Evolutionary conservation across 2,329 filamentous ascomycete genomes (phyloP).

Genomic region (Ophiostoma novo-ulmi): DNA sequence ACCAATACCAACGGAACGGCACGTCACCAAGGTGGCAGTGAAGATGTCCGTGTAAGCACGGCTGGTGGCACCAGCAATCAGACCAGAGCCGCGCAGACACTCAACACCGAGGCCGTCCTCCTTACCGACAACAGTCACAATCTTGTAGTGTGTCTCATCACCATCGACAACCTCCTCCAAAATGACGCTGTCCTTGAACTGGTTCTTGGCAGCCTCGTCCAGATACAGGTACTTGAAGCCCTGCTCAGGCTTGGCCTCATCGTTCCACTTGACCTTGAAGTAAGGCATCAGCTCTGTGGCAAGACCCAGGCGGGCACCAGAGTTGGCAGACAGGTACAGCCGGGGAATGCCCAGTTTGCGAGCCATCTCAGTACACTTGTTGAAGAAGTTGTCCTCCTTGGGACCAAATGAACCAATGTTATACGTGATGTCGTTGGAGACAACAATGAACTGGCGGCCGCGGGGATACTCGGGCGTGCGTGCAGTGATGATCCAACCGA

Average conservation of each 20-base stretch:
- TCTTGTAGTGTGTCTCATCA: constrained; percentile 88
- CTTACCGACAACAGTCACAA: constrained; percentile 84
- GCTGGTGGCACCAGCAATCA: constrained; percentile 96
- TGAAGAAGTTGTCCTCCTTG: constrained; percentile 95
- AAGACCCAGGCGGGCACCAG: constrained; percentile 92
- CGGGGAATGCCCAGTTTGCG: constrained; percentile 87
- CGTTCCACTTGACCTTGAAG: constrained; percentile 97
- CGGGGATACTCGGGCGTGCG: constrained; percentile 92
- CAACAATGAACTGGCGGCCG: constrained; percentile 87
- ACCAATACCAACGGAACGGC: constrained; percentile 97
- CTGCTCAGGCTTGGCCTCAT: constrained; percentile 69
- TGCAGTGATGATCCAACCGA: constrained; percentile 93
- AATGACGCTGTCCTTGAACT: constrained; percentile 80
- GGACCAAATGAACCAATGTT: constrained; percentile 98
- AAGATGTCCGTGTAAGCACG: constrained; percentile 98
- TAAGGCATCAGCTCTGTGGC: constrained; percentile 95
- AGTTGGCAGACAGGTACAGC: constrained; percentile 98
- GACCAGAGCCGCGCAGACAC: constrained; percentile 91
- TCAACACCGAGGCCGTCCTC: constrained; percentile 97
- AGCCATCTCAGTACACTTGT: constrained; percentile 96
- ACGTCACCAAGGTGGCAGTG: constrained; percentile 94
- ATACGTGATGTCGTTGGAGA: constrained; percentile 99
- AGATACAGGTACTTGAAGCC: constrained; percentile 98
- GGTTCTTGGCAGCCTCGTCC: constrained; percentile 76
- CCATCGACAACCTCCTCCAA: constrained; percentile 82